Conservation (phyloP, 306 rosid species). For the Vigna angularis region DNA sequence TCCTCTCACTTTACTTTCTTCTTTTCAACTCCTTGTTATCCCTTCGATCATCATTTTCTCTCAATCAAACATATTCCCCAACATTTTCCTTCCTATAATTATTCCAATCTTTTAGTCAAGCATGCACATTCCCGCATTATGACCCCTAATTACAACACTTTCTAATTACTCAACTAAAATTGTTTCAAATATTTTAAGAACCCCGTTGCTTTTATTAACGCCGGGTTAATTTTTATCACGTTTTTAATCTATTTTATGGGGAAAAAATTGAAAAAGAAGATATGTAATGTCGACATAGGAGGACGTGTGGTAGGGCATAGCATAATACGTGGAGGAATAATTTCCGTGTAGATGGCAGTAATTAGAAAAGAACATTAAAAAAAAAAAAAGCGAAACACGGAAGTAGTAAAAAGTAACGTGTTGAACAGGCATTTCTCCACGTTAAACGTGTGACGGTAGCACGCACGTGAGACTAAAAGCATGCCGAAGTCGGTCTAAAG, state of each 20-base stretch:
- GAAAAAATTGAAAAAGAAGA: too few relatives aligned
- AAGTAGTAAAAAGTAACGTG: slow-evolving; percentile 48
- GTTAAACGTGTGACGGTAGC: slow-evolving; percentile 50
- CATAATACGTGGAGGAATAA: neutral
- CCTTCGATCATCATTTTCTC: neutral
- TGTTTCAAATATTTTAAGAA: too few relatives aligned
- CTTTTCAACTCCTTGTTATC: neutral
- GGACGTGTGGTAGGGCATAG: neutral
- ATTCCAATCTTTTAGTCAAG: neutral
- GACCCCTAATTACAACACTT: neutral
- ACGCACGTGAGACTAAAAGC: slow-evolving; percentile 41
- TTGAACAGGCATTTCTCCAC: slow-evolving; percentile 44
- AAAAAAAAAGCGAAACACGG: slow-evolving; percentile 8
- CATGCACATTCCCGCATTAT: neutral
- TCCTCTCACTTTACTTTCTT: neutral
- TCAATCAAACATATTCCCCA: slow-evolving; percentile 5
- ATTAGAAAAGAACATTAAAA: neutral
- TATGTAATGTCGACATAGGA: neutral
- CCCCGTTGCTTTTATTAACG: neutral
- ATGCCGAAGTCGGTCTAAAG: slow-evolving; percentile 31
- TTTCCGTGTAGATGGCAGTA: neutral
- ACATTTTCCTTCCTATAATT: neutral
- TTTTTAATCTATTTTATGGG: neutral
- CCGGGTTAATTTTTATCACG: neutral
- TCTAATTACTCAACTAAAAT: neutral